Percentiles rank a stretch among this genome's conserved stretches.
phyloP scores from a whole-genome alignment of 2,329 filamentous ascomycete genomes.

The Blumeria graminis region DNA sequence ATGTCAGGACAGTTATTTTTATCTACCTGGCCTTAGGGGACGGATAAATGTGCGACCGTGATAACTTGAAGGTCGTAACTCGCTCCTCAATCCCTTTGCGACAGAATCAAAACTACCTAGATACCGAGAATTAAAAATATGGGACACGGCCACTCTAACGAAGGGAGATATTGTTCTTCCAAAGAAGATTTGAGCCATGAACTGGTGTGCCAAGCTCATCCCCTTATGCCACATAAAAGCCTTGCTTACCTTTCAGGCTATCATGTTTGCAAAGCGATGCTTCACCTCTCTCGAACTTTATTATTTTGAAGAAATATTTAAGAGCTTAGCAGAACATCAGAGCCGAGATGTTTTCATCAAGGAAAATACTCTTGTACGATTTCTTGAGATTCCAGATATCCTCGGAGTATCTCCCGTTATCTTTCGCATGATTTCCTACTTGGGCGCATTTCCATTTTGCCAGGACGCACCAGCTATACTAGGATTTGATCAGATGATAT shows the following conservation, averaged over 20 bases:
- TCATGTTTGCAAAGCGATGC: conserved; percentile 42
- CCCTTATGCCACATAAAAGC: background rate
- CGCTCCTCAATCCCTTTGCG: too few species aligned
- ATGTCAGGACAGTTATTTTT: too few species aligned
- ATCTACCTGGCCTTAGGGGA: too few species aligned
- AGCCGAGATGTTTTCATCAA: conserved; percentile 39
- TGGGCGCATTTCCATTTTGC: conserved; percentile 51
- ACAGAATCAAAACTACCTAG: too few species aligned
- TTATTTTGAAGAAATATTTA: conserved; percentile 51
- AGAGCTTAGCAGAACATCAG: conserved; percentile 39
- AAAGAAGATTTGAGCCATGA: conserved; percentile 15
- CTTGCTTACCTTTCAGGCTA: conserved; percentile 21
- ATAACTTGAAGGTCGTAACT: too few species aligned
- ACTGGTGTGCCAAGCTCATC: conserved; percentile 9
- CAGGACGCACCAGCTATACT: conserved; percentile 45
- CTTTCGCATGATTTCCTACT: conserved; percentile 46
- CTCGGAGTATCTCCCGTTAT: conserved; percentile 41
- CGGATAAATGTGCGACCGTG: too few species aligned
- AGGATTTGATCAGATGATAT: conserved; percentile 44
- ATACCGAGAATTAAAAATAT: conserved; percentile 6
- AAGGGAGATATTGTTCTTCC: conserved; percentile 8
- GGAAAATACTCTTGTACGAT: conserved; percentile 44
- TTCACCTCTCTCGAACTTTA: conserved; percentile 50
- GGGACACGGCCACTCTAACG: conserved; percentile 15
- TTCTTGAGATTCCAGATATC: conserved; percentile 49